Conservation (phyloP, 345 rosid genomes). For the Eutrema heterophyllum region DNA sequence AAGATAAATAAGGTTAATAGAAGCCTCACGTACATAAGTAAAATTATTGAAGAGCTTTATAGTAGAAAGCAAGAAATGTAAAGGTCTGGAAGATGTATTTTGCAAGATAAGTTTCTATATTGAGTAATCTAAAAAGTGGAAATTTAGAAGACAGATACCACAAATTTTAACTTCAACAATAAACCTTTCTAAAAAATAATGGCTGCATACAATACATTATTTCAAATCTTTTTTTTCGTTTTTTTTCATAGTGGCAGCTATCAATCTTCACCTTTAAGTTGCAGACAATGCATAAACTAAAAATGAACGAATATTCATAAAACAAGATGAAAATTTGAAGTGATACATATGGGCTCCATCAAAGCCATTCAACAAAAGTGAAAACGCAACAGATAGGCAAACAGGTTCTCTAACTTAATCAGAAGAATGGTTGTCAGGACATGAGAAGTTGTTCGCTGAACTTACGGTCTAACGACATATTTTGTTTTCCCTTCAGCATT, state of each 20-base stretch:
- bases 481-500: constrained; percentile 83
- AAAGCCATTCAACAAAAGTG: background rate
- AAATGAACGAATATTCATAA: too few relatives aligned
- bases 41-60: background rate
- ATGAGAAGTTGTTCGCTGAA: constrained; percentile 15
- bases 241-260: background rate
- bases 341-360: background rate
- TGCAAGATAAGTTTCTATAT: background rate
- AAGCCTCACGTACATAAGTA: background rate
- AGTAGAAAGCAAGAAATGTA: background rate
- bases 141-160: background rate
- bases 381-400: constrained; percentile 3
- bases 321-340: too few relatives aligned
- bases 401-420: background rate
- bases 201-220: background rate
- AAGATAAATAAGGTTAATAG: background rate
- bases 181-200: background rate
- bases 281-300: background rate
- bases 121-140: background rate
- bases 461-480: constrained; percentile 94
- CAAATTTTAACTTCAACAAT: background rate
- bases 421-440: background rate
- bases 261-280: background rate
- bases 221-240: too few relatives aligned
- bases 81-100: background rate